These are phyloP conservation scores for Yueomyces sp. DNA, from an alignment of 805 yeast genomes.

Conservation along the genomic window DNA sequence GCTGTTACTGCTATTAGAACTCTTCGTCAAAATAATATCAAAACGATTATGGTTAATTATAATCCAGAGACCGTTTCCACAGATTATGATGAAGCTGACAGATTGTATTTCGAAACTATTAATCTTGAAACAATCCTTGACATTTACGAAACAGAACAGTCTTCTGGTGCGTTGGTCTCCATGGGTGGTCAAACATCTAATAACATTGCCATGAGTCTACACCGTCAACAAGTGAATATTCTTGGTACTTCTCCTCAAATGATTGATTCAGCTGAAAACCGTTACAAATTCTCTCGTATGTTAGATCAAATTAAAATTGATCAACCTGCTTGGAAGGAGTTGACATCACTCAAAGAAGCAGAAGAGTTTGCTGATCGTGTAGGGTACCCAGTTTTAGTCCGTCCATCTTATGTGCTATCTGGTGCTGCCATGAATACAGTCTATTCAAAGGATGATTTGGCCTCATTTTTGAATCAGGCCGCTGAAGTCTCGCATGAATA, in stretches of 20 bases:
- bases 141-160: slow-evolving; percentile 82
- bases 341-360: slow-evolving; percentile 86
- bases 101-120: slow-evolving; percentile 91
- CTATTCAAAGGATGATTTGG: slow-evolving; percentile 78
- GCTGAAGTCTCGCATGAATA: slow-evolving; percentile 95
- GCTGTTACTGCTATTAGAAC: slow-evolving; percentile 96
- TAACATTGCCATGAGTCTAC: slow-evolving; percentile 85
- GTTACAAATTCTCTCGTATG: slow-evolving; percentile 96
- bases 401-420: slow-evolving; percentile 93
- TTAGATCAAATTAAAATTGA: slow-evolving; percentile 92
- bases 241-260: slow-evolving; percentile 95
- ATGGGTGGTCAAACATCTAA: slow-evolving; percentile 99
- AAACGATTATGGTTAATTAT: slow-evolving; percentile 94
- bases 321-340: slow-evolving; percentile 98
- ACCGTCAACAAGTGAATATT: slow-evolving; percentile 89
- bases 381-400: slow-evolving; percentile 86
- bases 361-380: slow-evolving; percentile 84
- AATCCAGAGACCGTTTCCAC: slow-evolving; percentile 99
- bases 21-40: slow-evolving; percentile 68
- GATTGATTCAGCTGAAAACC: slow-evolving; percentile 97
- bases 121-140: slow-evolving; percentile 89
- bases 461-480: slow-evolving; percentile 79
- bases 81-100: slow-evolving; percentile 95
- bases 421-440: slow-evolving; percentile 99
- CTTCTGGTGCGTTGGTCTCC: slow-evolving; percentile 85